A percentile compares a stretch with the other conserved stretches of the same genome.
These are phyloP conservation scores for Amylocarpus encephaloides DNA, from an alignment of 2,329 filamentous ascomycete species.

Conservation along the genomic window DNA sequence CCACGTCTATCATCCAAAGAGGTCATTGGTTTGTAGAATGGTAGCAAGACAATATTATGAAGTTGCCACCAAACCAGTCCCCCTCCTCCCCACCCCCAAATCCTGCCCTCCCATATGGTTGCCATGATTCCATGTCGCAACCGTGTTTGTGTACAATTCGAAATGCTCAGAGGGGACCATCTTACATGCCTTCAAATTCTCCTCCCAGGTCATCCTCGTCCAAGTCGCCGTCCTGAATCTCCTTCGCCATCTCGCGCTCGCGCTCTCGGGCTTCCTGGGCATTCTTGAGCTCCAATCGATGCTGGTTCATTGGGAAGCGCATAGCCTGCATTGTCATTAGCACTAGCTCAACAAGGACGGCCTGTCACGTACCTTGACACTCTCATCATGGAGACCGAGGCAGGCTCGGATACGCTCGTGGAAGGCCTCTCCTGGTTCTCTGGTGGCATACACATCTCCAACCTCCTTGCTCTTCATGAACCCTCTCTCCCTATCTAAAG, in stretches of 20 bases:
- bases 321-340: conserved; percentile 59
- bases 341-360: not conserved
- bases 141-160: conserved; percentile 19
- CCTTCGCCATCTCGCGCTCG: conserved; percentile 94
- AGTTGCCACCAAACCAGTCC: conserved; percentile 27
- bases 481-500: conserved; percentile 84
- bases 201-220: conserved; percentile 94
- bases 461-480: conserved; percentile 99
- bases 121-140: conserved; percentile 1
- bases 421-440: conserved; percentile 94
- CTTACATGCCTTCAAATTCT: conserved; percentile 92
- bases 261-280: conserved; percentile 96
- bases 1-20: conserved; percentile 9
- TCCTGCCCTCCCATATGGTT: not conserved
- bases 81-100: conserved; percentile 1
- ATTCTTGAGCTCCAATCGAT: conserved; percentile 93
- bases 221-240: conserved; percentile 95
- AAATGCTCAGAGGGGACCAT: conserved; percentile 8
- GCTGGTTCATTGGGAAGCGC: conserved; percentile 99
- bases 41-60: conserved; percentile 28
- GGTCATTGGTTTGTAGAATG: conserved; percentile 13
- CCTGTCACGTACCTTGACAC: conserved; percentile 70
- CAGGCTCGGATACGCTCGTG: conserved; percentile 94
- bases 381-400: conserved; percentile 89
- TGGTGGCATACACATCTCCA: conserved; percentile 90